A percentile compares a stretch with the other conserved stretches of the same genome.
Evolutionary conservation across 192 early-diverging fungal genomes (phyloP).

Genomic region (Backusella macrospora): DNA sequence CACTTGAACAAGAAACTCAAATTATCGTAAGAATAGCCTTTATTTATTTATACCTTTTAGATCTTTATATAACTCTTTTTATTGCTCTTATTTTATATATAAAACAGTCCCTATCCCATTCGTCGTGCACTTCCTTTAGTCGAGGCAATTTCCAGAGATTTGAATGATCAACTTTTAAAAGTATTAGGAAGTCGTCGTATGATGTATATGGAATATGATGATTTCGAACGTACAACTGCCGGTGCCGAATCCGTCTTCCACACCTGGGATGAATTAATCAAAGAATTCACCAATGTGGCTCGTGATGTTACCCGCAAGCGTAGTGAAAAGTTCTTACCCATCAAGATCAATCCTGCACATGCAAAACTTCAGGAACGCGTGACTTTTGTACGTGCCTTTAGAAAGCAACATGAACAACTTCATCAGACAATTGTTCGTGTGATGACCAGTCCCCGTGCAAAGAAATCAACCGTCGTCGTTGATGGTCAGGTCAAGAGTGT

Average conservation of each 20-base stretch:
- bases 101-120: slow-evolving; percentile 76
- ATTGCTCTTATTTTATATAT: no score
- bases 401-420: slow-evolving; percentile 98
- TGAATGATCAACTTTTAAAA: slow-evolving; percentile 90
- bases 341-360: slow-evolving; percentile 93
- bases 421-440: slow-evolving; percentile 94
- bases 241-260: slow-evolving; percentile 88
- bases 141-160: slow-evolving; percentile 92
- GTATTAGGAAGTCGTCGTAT: slow-evolving; percentile 86
- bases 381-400: slow-evolving; percentile 86
- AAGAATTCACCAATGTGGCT: slow-evolving; percentile 94
- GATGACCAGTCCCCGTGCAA: slow-evolving; percentile 65
- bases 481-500: slow-evolving; percentile 39
- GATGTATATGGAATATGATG: slow-evolving; percentile 92
- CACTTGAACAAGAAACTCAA: slow-evolving; percentile 98
- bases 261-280: slow-evolving; percentile 93
- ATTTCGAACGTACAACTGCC: slow-evolving; percentile 85
- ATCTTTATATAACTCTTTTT: no score
- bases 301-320: slow-evolving; percentile 91
- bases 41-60: slow-evolving; percentile 14
- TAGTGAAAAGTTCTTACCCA: slow-evolving; percentile 91
- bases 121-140: slow-evolving; percentile 90
- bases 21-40: slow-evolving; percentile 64
- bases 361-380: slow-evolving; percentile 93
- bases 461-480: slow-evolving; percentile 41